These are phyloP conservation scores for Chlorella sp. DNA, from an alignment of 139 green algal species.

Conservation along the genomic window DNA sequence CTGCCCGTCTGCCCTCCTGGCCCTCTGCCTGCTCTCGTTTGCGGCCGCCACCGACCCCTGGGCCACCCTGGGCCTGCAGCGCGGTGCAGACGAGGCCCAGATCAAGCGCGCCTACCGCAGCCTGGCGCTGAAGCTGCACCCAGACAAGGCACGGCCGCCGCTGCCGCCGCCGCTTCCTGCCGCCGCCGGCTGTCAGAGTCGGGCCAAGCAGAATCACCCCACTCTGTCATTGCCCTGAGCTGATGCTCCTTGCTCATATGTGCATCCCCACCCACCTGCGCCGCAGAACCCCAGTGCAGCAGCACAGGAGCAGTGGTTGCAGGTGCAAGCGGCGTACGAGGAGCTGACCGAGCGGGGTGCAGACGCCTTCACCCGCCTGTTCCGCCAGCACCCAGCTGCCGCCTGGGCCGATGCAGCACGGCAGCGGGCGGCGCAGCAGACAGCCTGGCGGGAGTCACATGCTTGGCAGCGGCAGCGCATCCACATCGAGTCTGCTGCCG, in stretches of 20 bases:
- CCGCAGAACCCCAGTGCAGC: conserved; percentile 20
- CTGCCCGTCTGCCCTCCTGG: too few species aligned
- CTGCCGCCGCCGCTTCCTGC: too few species aligned
- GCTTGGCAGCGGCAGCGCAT: not conserved
- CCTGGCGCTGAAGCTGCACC: conserved; percentile 90
- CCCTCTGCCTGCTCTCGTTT: too few species aligned
- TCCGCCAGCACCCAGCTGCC: not conserved
- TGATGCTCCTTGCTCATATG: too few species aligned
- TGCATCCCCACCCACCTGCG: too few species aligned
- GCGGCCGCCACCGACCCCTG: too few species aligned
- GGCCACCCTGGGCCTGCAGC: conserved; percentile 33
- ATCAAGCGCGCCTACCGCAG: conserved; percentile 90
- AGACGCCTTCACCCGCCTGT: not conserved
- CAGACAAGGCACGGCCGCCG: conserved; percentile 77
- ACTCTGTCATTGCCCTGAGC: too few species aligned
- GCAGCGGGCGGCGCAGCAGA: not conserved
- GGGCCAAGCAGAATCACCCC: too few species aligned
- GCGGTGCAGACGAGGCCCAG: conserved; percentile 53
- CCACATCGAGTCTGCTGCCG: not conserved
- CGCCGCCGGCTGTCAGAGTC: too few species aligned
- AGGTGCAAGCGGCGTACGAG: conserved; percentile 17
- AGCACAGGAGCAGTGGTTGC: not conserved
- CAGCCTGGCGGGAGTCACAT: not conserved
- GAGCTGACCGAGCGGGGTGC: not conserved
- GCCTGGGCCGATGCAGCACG: not conserved